Conservation (phyloP, 495 filamentous ascomycete species). For the Xylaria acuta region DNA sequence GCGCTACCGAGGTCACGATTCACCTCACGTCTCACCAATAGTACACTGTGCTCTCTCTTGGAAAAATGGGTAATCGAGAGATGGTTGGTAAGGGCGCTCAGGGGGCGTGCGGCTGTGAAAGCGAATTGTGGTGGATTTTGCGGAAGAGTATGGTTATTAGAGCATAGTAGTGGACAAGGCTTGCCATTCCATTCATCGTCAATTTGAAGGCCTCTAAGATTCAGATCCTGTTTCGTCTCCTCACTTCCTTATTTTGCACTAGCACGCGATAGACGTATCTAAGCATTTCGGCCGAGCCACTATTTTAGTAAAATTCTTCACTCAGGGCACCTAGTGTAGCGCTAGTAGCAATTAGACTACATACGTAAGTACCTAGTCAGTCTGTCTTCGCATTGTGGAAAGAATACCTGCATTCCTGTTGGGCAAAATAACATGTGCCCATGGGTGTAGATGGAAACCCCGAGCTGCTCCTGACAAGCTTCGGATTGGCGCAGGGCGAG, state of each 20-base stretch:
- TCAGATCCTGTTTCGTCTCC: not conserved
- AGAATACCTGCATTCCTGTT: not conserved
- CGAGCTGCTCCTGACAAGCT: not conserved
- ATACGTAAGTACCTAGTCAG: too few relatives aligned
- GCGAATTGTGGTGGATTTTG: not conserved
- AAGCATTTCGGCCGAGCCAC: slow-evolving; percentile 1
- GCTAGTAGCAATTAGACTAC: too few relatives aligned
- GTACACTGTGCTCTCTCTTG: not conserved
- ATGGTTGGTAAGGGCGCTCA: not conserved
- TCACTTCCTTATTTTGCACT: not conserved
- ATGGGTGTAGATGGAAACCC: not conserved
- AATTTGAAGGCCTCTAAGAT: not conserved
- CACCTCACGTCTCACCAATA: not conserved
- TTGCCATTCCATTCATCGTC: not conserved
- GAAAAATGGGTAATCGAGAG: not conserved
- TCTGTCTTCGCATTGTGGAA: not conserved
- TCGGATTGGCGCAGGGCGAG: not conserved
- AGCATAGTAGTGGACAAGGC: not conserved
- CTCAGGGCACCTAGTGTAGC: not conserved
- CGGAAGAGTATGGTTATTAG: not conserved
- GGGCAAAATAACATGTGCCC: not conserved
- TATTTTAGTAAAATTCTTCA: not conserved
- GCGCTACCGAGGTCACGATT: not conserved
- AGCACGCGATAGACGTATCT: not conserved
- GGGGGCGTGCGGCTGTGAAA: not conserved